Base-by-base conservation (phyloP, 805 yeast species). In the Geotrichum ghanense region DNA sequence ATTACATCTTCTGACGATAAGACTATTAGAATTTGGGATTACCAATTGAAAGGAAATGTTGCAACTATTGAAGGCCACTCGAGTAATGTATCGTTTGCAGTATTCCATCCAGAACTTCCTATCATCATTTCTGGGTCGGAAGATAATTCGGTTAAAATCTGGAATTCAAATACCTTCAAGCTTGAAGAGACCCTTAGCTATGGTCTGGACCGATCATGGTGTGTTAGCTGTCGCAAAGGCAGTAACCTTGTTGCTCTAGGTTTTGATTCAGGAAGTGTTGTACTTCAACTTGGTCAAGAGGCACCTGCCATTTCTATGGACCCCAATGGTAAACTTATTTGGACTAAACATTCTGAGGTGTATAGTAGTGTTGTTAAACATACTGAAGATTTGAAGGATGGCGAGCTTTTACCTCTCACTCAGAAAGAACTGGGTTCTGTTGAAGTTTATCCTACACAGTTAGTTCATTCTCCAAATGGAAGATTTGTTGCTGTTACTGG, bases 61-160 rank as follows among this genome's bases (percentile, higher is more conserved):
- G 96, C 97, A 9, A 83, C 95, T 22, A 72, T 92, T 56, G 94
- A 83, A 61, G 98, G 97, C 27, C 99, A 92, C 62, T 72, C 87
- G 55, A 77, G 94, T 41, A 92, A 92, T 63, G 98, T 92, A 40
- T 87, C 96, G 22, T 92, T 88, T 70, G 98, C 99, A 5, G 78
- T 89, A 27, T 92, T 89, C 81, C 99, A 92, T 65, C 95, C 96
- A n/a, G 95, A 90, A 59, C 73, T 92, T 59, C 98, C 98, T 20
- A 70, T 90, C 53, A 89, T 92, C 53, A 75, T 92, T 43, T 87
- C 97, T 2, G 99, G 99, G 54, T 83, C 96, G 45, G 99, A 92
- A 68, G 99, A 92, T 68, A 87, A 95, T 45, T 82, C 96, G 7
- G 73, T 92, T 55, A 87, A 89, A 62, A 75, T 92, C 58, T 92